Percentiles rank a stretch among this genome's conserved stretches.
Evolutionary conservation across 768 basidiomycete genomes (phyloP).

Genomic region (Leccinum uliginosum): DNA sequence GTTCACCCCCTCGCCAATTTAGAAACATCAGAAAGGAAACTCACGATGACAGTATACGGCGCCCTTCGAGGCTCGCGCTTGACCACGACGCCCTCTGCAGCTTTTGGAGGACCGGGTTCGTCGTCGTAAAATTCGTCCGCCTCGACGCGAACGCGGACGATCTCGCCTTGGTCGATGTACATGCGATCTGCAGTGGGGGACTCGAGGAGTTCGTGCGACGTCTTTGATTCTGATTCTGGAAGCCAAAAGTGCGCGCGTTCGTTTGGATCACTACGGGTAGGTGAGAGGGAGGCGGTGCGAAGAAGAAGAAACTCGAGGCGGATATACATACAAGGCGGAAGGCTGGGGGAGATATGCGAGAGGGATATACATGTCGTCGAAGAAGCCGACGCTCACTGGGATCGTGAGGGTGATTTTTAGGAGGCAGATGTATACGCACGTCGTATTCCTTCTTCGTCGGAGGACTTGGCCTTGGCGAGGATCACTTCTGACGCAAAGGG

Average conservation of each 20-base stretch:
- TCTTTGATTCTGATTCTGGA: conserved; percentile 51
- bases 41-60: conserved; percentile 68
- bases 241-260: conserved; percentile 85
- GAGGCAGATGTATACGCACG: conserved; percentile 42
- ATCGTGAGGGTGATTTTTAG: neutral
- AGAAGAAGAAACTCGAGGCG: neutral
- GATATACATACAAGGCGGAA: conserved; percentile 59
- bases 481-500: conserved; percentile 90
- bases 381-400: conserved; percentile 84
- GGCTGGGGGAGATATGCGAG: conserved; percentile 76
- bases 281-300: neutral
- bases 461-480: conserved; percentile 82
- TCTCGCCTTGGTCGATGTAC: conserved; percentile 77
- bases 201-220: conserved; percentile 61
- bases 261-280: conserved; percentile 59
- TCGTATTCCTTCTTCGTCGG: conserved; percentile 80
- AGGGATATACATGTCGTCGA: conserved; percentile 90
- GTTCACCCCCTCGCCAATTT: neutral
- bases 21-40: conserved; percentile 20
- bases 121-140: conserved; percentile 82
- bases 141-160: conserved; percentile 75
- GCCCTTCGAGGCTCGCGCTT: conserved; percentile 46
- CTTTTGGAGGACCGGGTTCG: conserved; percentile 80
- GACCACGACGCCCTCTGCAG: conserved; percentile 61
- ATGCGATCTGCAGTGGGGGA: conserved; percentile 61